Evolutionary conservation across 1,284 basidiomycete species (phyloP).

Genomic region (Ustilago hordei): DNA sequence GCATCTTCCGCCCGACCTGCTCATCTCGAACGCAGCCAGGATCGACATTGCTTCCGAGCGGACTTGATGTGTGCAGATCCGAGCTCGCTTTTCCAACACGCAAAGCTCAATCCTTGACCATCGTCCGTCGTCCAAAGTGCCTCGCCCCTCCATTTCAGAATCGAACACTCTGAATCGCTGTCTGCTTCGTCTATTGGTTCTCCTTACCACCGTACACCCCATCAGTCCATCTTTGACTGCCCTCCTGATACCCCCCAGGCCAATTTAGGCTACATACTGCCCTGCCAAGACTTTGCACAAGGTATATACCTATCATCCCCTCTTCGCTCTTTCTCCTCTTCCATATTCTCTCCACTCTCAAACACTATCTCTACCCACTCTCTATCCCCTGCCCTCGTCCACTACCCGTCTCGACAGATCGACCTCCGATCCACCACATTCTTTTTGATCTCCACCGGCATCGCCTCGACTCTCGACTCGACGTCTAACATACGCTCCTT

Average conservation of each 20-base stretch:
- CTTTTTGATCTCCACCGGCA: constrained; percentile 26
- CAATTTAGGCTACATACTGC: constrained; percentile 1
- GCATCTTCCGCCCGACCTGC: constrained; percentile 18
- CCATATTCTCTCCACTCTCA: constrained; percentile 30
- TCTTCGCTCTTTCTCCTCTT: constrained; percentile 12
- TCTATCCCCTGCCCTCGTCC: constrained; percentile 2
- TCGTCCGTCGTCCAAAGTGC: background rate
- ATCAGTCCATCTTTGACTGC: constrained; percentile 14
- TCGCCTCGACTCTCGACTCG: constrained; percentile 25
- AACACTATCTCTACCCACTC: constrained; percentile 1
- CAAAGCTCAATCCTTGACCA: constrained; percentile 1
- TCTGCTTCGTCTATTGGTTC: background rate
- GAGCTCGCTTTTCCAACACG: background rate
- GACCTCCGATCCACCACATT: constrained; percentile 31
- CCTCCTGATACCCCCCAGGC: constrained; percentile 18
- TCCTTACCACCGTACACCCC: constrained; percentile 14
- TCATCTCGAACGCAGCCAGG: constrained; percentile 15
- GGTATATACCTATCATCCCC: constrained; percentile 40
- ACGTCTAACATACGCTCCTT: constrained; percentile 42
- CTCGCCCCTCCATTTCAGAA: background rate
- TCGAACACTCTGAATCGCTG: background rate
- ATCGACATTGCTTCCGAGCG: constrained; percentile 55
- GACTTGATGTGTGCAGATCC: constrained; percentile 29
- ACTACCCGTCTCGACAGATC: constrained; percentile 10
- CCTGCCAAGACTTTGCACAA: constrained; percentile 29